phyloP scores from a whole-genome alignment of 148 eudicot species.

The Drosera capensis region DNA sequence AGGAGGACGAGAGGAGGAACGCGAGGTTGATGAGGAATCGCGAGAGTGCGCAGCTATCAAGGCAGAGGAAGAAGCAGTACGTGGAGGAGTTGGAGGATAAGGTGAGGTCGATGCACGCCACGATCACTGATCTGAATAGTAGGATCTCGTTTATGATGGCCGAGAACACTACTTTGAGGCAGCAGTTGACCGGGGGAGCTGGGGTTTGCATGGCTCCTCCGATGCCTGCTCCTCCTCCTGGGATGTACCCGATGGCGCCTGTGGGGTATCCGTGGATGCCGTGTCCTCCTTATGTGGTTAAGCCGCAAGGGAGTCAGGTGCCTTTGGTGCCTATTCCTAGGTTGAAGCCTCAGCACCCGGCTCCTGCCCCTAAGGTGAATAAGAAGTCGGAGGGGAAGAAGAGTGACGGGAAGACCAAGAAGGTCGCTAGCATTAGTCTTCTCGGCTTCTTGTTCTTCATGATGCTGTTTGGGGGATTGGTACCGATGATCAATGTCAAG shows the following conservation, averaged over 20 bases:
- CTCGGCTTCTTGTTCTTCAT: slow-evolving; percentile 68
- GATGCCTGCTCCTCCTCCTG: slow-evolving; percentile 16
- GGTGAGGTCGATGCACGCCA: slow-evolving; percentile 68
- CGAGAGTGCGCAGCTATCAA: slow-evolving; percentile 84
- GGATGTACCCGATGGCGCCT: slow-evolving; percentile 51
- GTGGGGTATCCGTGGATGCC: slow-evolving; percentile 89
- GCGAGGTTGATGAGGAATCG: slow-evolving; percentile 85
- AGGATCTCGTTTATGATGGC: slow-evolving; percentile 54
- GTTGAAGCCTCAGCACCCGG: slow-evolving; percentile 50
- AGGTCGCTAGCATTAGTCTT: slow-evolving; percentile 86
- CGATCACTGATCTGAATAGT: slow-evolving; percentile 64
- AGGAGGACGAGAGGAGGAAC: slow-evolving; percentile 51
- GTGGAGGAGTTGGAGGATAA: slow-evolving; percentile 92
- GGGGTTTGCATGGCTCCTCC: slow-evolving; percentile 16
- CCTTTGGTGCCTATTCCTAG: slow-evolving; percentile 85
- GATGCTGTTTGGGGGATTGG: slow-evolving; percentile 65
- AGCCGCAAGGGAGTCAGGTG: slow-evolving; percentile 66
- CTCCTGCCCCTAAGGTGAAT: slow-evolving; percentile 24
- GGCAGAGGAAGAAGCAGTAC: slow-evolving; percentile 93
- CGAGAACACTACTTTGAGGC: slow-evolving; percentile 57
- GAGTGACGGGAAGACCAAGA: slow-evolving; percentile 55
- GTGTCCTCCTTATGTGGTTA: slow-evolving; percentile 52
- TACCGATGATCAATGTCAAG: slow-evolving; percentile 59
- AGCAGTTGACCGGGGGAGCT: slow-evolving; percentile 40
- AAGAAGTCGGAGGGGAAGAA: slow-evolving; percentile 49